A percentile compares a stretch with the other conserved stretches of the same genome.
These are phyloP conservation scores for Scutellaria galericulata DNA, from an alignment of 257 asterid genomes.

Conservation along the genomic window DNA sequence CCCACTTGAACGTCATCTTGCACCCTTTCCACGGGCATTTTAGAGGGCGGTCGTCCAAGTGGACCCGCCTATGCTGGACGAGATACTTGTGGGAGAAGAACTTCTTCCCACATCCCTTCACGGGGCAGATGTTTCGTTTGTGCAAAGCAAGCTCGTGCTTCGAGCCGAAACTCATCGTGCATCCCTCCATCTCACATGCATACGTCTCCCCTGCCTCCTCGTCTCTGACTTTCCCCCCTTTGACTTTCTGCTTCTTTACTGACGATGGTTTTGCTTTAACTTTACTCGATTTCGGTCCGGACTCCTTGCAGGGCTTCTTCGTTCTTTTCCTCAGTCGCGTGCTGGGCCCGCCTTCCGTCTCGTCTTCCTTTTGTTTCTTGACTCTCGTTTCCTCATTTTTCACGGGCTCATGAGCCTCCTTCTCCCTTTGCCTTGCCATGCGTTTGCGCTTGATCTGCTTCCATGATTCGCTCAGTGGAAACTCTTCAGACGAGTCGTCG, in stretches of 20 bases:
- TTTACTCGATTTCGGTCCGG: slow-evolving; percentile 43
- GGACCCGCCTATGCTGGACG: slow-evolving; percentile 97
- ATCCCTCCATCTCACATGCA: slow-evolving; percentile 84
- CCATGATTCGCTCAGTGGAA: slow-evolving; percentile 46
- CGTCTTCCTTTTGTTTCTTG: slow-evolving; percentile 41
- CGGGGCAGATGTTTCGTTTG: slow-evolving; percentile 79
- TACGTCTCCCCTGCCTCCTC: slow-evolving; percentile 57
- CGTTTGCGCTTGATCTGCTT: slow-evolving; percentile 53
- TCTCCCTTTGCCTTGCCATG: slow-evolving; percentile 46
- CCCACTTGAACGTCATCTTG: slow-evolving; percentile 99
- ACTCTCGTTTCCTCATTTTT: slow-evolving; percentile 45
- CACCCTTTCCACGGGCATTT: slow-evolving; percentile 99
- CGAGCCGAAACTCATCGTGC: slow-evolving; percentile 79
- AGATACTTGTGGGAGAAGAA: slow-evolving; percentile 96
- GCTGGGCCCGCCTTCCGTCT: slow-evolving; percentile 82
- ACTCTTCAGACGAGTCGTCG: slow-evolving; percentile 51
- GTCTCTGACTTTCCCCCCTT: slow-evolving; percentile 48
- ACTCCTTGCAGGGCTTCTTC: slow-evolving; percentile 48
- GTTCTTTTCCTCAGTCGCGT: slow-evolving; percentile 82
- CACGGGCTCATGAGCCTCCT: slow-evolving; percentile 46
- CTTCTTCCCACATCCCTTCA: slow-evolving; percentile 91
- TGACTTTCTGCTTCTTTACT: slow-evolving; percentile 59
- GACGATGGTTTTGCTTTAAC: slow-evolving; percentile 44
- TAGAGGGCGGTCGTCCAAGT: slow-evolving; percentile 94
- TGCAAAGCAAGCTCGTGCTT: slow-evolving; percentile 83